phyloP scores from a whole-genome alignment of 768 basidiomycete genomes.

The Serendipita sp. region DNA sequence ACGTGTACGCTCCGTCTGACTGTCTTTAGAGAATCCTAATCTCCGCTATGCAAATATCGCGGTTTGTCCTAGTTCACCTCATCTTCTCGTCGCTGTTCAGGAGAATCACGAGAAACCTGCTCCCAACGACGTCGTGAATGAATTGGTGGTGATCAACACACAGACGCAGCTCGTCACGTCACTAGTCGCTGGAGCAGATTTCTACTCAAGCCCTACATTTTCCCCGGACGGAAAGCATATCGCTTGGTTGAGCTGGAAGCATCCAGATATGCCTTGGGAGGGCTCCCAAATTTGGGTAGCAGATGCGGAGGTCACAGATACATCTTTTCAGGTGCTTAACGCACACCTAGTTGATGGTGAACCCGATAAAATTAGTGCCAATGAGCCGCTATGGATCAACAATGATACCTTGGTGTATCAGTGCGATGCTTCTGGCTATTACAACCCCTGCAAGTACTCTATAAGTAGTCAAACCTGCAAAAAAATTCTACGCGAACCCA shows the following conservation, averaged over 20 bases:
- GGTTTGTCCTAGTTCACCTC: conserved; percentile 35
- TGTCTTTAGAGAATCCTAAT: conserved; percentile 27
- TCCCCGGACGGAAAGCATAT: conserved; percentile 42
- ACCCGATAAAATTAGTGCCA: conserved; percentile 27
- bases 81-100: conserved; percentile 43
- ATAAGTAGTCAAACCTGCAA: conserved; percentile 20
- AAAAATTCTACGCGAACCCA: conserved; percentile 27
- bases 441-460: conserved; percentile 48
- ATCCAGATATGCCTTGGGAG: conserved; percentile 58
- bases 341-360: conserved; percentile 35
- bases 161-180: conserved; percentile 27
- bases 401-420: conserved; percentile 45
- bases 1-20: conserved; percentile 4
- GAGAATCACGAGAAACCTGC: conserved; percentile 52
- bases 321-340: conserved; percentile 22
- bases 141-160: conserved; percentile 41
- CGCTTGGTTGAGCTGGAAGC: conserved; percentile 48
- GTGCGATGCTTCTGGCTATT: conserved; percentile 47
- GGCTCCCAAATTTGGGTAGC: conserved; percentile 41
- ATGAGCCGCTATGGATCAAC: conserved; percentile 44
- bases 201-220: conserved; percentile 48
- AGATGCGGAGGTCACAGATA: conserved; percentile 21
- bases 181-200: conserved; percentile 46
- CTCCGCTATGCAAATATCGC: conserved; percentile 50
- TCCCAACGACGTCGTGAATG: conserved; percentile 38